Evolutionary conservation across 148 eudicot species (phyloP), one percentile per base, ranked within the genome.

Genomic region (Talinum fruticosum): DNA sequence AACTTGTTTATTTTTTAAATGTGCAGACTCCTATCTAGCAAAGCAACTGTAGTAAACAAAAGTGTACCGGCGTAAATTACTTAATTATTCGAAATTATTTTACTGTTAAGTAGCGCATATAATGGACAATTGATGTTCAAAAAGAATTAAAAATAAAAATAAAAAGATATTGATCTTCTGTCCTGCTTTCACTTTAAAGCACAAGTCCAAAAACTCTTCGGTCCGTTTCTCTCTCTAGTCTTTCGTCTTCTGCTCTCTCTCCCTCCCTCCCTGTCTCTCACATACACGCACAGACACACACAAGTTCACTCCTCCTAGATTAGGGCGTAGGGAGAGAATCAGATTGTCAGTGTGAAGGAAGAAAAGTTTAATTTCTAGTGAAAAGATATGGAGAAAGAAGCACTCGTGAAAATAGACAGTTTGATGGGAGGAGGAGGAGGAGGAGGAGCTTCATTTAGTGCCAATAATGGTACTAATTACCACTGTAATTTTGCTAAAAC

Each of bases 321-420:
- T 76, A 34, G 77, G 66, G 75, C 12, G 68, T 79, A 75, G 69
- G 18, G 66, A 51, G 54, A 79, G 73, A 67, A 79, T 79, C 57
- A 23, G 41, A 34, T 30, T 30, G 74, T 74, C 21, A 26, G 54
- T 73, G 71, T 30, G 75, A 54, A 69, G 12, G 32, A 54, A 54
- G 62, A 75, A 74, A 79, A 74, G 66, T 34, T 74, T 4, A 67
- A 79, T 73, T 66, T 79, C 49, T 6, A 64, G 28, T 0, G 19
- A 49, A 10, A 10, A n/a, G 65, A 64, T 21, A 80, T 80, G 83
- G 83, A 81, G 69, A 71, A 57, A 34, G 73, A 76, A 32, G 30
- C 77, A 66, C 30, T 71, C 19, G 13, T 76, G 30, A 81, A 77
- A 41, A 82, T 73, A 69, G 80, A 82, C 68, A 57, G 78, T 82